Percentiles rank a stretch among this genome's conserved stretches.
Evolutionary conservation across 1,139 yeast genomes (phyloP).

Genomic region (Candida glucosophila): DNA sequence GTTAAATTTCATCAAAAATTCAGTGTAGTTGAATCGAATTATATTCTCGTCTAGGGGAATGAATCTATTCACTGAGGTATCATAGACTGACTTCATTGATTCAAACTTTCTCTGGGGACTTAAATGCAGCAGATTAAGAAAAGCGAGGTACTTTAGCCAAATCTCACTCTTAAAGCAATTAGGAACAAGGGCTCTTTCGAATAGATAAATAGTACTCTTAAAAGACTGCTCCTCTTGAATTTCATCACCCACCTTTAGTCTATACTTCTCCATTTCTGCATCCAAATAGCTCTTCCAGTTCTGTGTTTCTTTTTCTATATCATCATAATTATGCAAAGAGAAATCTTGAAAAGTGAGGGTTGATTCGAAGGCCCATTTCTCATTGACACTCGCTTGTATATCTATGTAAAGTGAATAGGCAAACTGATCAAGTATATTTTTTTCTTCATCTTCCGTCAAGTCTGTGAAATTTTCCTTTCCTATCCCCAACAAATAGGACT

Average conservation of each 20-base stretch:
- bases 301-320: slow-evolving; percentile 22
- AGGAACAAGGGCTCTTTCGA: slow-evolving; percentile 56
- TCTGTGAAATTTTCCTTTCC: slow-evolving; percentile 14
- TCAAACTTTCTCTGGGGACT: slow-evolving; percentile 13
- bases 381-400: slow-evolving; percentile 45
- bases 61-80: slow-evolving; percentile 34
- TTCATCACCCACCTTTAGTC: too few relatives aligned
- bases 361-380: slow-evolving; percentile 57
- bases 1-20: slow-evolving; percentile 16
- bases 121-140: slow-evolving; percentile 14
- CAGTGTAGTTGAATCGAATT: slow-evolving; percentile 35
- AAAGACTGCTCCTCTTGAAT: neutral
- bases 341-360: slow-evolving; percentile 37
- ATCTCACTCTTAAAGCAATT: slow-evolving; percentile 39
- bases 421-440: slow-evolving; percentile 34
- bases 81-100: slow-evolving; percentile 23
- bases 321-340: slow-evolving; percentile 15
- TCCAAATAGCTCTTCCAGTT: slow-evolving; percentile 49
- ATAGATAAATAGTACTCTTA: slow-evolving; percentile 24
- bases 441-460: slow-evolving; percentile 21
- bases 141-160: slow-evolving; percentile 55
- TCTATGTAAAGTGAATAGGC: slow-evolving; percentile 30
- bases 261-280: slow-evolving; percentile 25
- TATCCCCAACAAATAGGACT: slow-evolving; percentile 14
- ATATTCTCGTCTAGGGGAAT: slow-evolving; percentile 32